Evolutionary conservation across 2,329 filamentous ascomycete genomes (phyloP), one percentile per base, ranked within the genome.

Genomic region (Bipolaris oryzae): DNA sequence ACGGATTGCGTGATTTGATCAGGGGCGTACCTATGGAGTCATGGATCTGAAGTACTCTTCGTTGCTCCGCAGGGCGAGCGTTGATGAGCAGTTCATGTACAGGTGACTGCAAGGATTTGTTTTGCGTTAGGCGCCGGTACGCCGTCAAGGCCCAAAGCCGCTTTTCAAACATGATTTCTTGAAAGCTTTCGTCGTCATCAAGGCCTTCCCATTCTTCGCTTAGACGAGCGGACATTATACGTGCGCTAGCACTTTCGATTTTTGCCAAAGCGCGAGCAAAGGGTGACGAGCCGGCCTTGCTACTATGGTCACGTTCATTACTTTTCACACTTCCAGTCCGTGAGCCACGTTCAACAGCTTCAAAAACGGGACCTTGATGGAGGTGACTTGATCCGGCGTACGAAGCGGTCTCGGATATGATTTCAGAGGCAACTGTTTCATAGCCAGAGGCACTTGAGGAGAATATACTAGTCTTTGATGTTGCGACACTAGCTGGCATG

Each of bases 191-290:
- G 25, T 70, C 68, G 21, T 69, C 67, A 6, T 66, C 65, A 13
- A 70, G 60, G 13, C 64, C 65, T 34, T 69, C 67, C 68, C 68
- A 70, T 39, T 70, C 68, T 55, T 70, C 68, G 15, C 63, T 67
- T 44, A 70, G 45, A 1, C 68, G 60, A 20, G 66, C 55, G 15
- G 65, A 63, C 46, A 68, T 63, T 42, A 70, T 70, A 55, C 67
- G 66, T 20, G 65, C 49, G 34, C 68, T 61, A 11, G 67, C 68
- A 43, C 54, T 62, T 44, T 69, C 63, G 64, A 70, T 70, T 58
- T 69, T 70, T 7, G 62, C 60, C 37, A 70, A 38, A 3, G 65
- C 65, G 18, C 68, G 66, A 5, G 62, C 58, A 43, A 70, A 69
- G 11, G 67, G 68, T 3, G 57, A 57, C 44, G 62, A 61, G 16